A percentile compares a stretch with the other conserved stretches of the same genome.
phyloP scores from a whole-genome alignment of 1,139 yeast species.

The Debaryomyces nepalensis region DNA sequence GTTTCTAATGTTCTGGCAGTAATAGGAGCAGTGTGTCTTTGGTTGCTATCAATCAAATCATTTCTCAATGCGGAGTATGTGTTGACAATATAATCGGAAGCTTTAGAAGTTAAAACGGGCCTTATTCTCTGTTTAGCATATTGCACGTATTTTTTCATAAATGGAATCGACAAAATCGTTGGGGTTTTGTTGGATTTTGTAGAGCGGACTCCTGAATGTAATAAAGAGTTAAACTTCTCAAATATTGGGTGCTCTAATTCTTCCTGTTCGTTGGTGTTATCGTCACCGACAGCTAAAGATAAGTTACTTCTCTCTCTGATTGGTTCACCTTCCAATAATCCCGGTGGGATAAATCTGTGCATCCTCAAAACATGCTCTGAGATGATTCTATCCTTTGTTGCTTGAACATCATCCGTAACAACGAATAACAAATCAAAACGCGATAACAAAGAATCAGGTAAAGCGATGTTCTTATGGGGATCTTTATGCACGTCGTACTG shows the following conservation, averaged over 20 bases:
- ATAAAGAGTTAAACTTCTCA: slow-evolving; percentile 80
- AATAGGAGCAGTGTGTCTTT: slow-evolving; percentile 89
- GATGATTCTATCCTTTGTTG: slow-evolving; percentile 79
- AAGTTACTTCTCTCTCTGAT: slow-evolving; percentile 75
- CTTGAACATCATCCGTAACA: slow-evolving; percentile 93
- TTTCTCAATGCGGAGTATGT: slow-evolving; percentile 84
- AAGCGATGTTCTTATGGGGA: slow-evolving; percentile 94
- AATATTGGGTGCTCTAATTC: slow-evolving; percentile 63
- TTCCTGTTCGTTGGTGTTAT: slow-evolving; percentile 52
- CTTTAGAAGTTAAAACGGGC: slow-evolving; percentile 80
- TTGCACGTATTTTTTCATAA: slow-evolving; percentile 88
- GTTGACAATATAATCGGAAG: slow-evolving; percentile 80
- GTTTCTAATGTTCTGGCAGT: slow-evolving; percentile 99
- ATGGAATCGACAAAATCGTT: slow-evolving; percentile 76
- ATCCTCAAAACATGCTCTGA: slow-evolving; percentile 95
- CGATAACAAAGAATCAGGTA: slow-evolving; percentile 93
- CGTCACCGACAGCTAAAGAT: slow-evolving; percentile 81
- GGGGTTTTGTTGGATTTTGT: slow-evolving; percentile 51
- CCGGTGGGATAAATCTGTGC: slow-evolving; percentile 90
- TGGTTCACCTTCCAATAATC: slow-evolving; percentile 93
- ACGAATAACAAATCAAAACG: slow-evolving; percentile 96
- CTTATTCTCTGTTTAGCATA: slow-evolving; percentile 88
- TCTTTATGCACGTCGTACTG: slow-evolving; percentile 96
- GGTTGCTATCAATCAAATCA: slow-evolving; percentile 71
- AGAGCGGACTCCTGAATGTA: slow-evolving; percentile 77